These are phyloP conservation scores for Brassica nigra DNA, from an alignment of 345 rosid species.

Conservation along the genomic window DNA sequence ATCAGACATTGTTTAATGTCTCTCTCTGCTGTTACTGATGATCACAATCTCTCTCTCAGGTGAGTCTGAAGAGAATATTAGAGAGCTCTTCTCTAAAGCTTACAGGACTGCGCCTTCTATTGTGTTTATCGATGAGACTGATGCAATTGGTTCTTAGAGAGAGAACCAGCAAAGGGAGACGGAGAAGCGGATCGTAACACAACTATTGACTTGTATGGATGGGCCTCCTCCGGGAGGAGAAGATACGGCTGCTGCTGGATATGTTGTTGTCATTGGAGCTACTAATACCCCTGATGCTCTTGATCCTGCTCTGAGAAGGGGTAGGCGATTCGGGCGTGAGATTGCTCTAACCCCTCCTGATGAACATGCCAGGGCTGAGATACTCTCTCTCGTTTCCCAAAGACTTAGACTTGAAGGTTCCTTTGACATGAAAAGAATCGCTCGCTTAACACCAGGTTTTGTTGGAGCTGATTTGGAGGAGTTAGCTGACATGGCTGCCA, in stretches of 20 bases:
- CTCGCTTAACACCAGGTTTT: conserved; percentile 91
- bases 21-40: no score
- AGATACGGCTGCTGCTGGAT: conserved; percentile 44
- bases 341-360: conserved; percentile 81
- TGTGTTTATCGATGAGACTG: conserved; percentile 92
- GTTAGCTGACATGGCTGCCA: conserved; percentile 79
- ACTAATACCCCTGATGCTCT: conserved; percentile 94
- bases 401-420: conserved; percentile 75
- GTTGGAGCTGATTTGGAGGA: conserved; percentile 94
- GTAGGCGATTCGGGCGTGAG: conserved; percentile 94
- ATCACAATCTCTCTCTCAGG: conserved; percentile 61
- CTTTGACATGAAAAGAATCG: conserved; percentile 72
- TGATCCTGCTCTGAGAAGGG: conserved; percentile 86
- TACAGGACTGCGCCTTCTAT: conserved; percentile 81
- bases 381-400: conserved; percentile 65
- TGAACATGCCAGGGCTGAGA: conserved; percentile 74
- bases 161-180: conserved; percentile 85
- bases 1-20: conserved; percentile 47
- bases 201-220: conserved; percentile 94
- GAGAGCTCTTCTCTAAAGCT: conserved; percentile 84
- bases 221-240: conserved; percentile 45
- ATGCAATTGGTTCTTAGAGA: conserved; percentile 91
- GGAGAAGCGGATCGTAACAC: conserved; percentile 93
- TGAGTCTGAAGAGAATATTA: conserved; percentile 82
- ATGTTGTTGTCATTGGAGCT: conserved; percentile 93